Evolutionary conservation across 805 yeast species (phyloP), one percentile per base, ranked within the genome.

Genomic region (Saccharomycopsis selenospora): DNA sequence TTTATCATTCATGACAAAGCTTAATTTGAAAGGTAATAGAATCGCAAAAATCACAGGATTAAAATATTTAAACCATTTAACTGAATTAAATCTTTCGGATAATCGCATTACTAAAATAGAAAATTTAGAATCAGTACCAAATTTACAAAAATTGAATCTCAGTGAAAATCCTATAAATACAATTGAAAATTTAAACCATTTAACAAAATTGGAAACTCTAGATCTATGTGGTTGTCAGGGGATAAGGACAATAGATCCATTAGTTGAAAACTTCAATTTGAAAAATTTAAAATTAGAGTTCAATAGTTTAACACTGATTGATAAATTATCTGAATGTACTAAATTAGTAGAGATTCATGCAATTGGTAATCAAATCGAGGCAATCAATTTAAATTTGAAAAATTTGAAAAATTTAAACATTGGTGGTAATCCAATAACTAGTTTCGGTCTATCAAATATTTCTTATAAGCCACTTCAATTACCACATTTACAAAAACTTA

Each of bases 1-100:
- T 6, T 33, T 33, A 14, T 33, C 38, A 33, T 14, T 14, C 17
- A 25, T 49, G 27, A 28, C 36, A 11, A 22, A 20, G 4, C 26
- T 45, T 8, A 26, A 50, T 30, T 44, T 50, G 13, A 30, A 42
- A 11, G 49, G 45, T 17, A 51, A 51, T 33, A 44, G 27, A 23
- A 42, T 51, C 14, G 30, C 33, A 28, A 48, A 45, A 33, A 36
- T 51, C 11, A 49, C 41, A 22, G 36, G 38, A 38, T 42, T 43
- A 20, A 41, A 43, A 7, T 42, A 29, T 25, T 38, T 50, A 17
- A 36, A 27, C 7, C 24, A 45, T 10, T 30, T 52, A 5, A 43
- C 45, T 23, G 24, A 26, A 8, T 36, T 52, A 23, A 30, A 23
- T n/a, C 23, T 45, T 24, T 36, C 47, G 20, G 25, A 43, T 13